A percentile compares a stretch with the other conserved stretches of the same genome.
phyloP scores from a whole-genome alignment of 768 basidiomycete genomes.

The Pisolithus marmoratus region DNA sequence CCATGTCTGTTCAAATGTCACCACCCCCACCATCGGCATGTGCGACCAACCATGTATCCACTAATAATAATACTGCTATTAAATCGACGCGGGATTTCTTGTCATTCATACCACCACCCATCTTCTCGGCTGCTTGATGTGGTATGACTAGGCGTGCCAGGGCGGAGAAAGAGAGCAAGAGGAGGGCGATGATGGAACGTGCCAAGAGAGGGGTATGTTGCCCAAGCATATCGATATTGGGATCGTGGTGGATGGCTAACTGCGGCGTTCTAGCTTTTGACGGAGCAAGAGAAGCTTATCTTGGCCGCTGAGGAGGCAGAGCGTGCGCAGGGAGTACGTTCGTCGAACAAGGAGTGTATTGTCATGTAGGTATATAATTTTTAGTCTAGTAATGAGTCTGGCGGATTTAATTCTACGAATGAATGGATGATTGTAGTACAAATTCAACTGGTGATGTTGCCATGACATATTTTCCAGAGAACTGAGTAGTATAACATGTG shows the following conservation, averaged over 20 bases:
- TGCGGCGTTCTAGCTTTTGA: slow-evolving; percentile 39
- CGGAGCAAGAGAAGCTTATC: slow-evolving; percentile 57
- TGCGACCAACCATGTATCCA: slow-evolving; percentile 19
- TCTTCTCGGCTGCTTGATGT: slow-evolving; percentile 62
- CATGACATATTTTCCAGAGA: no score
- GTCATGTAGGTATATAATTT: slow-evolving; percentile 41
- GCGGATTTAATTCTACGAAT: not conserved
- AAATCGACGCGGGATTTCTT: slow-evolving; percentile 28
- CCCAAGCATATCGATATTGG: not conserved
- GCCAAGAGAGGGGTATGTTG: slow-evolving; percentile 68
- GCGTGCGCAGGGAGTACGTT: slow-evolving; percentile 25
- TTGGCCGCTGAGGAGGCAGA: slow-evolving; percentile 50
- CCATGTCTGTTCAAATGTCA: slow-evolving; percentile 8
- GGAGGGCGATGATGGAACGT: slow-evolving; percentile 66
- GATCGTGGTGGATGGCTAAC: not conserved
- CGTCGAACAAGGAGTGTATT: slow-evolving; percentile 43
- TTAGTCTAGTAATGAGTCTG: not conserved
- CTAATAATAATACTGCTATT: slow-evolving; percentile 30
- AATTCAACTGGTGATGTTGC: no score
- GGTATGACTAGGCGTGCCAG: slow-evolving; percentile 53
- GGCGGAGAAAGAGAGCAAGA: slow-evolving; percentile 65
- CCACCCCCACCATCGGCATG: slow-evolving; percentile 7
- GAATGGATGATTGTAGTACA: no score
- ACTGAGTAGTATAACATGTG: no score
- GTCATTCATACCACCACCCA: slow-evolving; percentile 61